Evolutionary conservation across 495 filamentous ascomycete genomes (phyloP).

Genomic region (Staphylotrichum longicolle): DNA sequence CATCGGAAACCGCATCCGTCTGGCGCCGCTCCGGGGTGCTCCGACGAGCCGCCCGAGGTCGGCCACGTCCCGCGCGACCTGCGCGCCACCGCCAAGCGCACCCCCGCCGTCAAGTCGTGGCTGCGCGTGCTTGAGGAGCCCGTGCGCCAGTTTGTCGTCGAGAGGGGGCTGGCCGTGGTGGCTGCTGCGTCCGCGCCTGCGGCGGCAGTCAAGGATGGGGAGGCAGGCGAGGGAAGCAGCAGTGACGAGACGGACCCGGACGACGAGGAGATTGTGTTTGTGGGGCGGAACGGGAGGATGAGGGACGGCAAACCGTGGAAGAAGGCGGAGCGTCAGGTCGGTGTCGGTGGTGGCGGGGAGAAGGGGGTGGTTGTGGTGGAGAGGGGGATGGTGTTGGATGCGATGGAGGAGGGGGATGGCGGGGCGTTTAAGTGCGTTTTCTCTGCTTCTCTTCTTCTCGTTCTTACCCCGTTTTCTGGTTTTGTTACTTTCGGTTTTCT

Average conservation of each 20-base stretch:
- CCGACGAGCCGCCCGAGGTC: slow-evolving; percentile 31
- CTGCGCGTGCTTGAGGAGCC: slow-evolving; percentile 50
- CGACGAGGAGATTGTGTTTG: slow-evolving; percentile 93
- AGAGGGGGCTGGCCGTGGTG: slow-evolving; percentile 34
- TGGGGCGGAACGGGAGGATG: slow-evolving; percentile 74
- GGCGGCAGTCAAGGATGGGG: background rate
- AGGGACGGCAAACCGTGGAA: slow-evolving; percentile 54
- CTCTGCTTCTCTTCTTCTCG: slow-evolving; percentile 11
- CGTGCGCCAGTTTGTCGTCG: slow-evolving; percentile 43
- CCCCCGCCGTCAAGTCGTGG: slow-evolving; percentile 48
- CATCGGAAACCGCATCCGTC: slow-evolving; percentile 26
- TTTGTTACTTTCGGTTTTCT: background rate
- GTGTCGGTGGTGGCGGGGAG: slow-evolving; percentile 61
- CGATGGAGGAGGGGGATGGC: slow-evolving; percentile 65
- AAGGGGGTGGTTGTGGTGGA: slow-evolving; percentile 58
- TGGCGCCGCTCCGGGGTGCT: background rate
- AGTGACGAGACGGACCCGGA: slow-evolving; percentile 56
- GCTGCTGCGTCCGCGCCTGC: background rate
- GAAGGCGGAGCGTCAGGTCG: slow-evolving; percentile 34
- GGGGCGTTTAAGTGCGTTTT: slow-evolving; percentile 74
- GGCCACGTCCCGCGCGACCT: slow-evolving; percentile 61
- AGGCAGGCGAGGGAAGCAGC: slow-evolving; percentile 37
- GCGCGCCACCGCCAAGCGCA: slow-evolving; percentile 48
- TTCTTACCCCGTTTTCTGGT: background rate
- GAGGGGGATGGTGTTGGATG: slow-evolving; percentile 78